Percentiles rank a stretch among this genome's conserved stretches.
Conservation (phyloP, 2,329 filamentous ascomycete species). For the Tolypocladium tropicale region DNA sequence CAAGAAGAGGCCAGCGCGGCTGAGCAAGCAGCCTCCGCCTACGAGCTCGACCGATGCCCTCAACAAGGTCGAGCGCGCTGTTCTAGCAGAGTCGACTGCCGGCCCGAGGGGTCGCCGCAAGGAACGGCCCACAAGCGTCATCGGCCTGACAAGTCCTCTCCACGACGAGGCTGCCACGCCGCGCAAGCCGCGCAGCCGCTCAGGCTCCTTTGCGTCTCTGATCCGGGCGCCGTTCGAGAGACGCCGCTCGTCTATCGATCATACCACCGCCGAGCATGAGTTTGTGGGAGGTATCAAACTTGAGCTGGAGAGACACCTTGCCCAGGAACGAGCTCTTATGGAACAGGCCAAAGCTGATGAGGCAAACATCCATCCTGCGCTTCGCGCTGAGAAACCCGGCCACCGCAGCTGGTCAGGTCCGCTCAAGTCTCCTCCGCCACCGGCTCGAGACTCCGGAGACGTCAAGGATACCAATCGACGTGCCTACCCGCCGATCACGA, state of each 20-base stretch:
- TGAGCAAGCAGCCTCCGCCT: conserved; percentile 2
- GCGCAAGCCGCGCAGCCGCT: conserved; percentile 17
- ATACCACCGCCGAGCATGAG: conserved; percentile 15
- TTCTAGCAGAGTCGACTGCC: background rate
- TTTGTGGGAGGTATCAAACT: conserved; percentile 33
- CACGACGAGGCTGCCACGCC: conserved; percentile 11
- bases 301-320: conserved; percentile 25
- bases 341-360: conserved; percentile 14
- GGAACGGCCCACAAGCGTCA: conserved; percentile 13
- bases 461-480: conserved; percentile 14
- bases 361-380: conserved; percentile 22
- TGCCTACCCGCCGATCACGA: conserved; percentile 27
- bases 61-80: background rate
- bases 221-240: conserved; percentile 24
- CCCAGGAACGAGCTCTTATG: conserved; percentile 17
- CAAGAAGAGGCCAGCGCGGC: conserved; percentile 6
- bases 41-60: conserved; percentile 4
- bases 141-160: conserved; percentile 13
- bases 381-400: conserved; percentile 16
- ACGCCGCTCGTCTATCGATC: conserved; percentile 21
- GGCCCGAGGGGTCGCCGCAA: conserved; percentile 1
- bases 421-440: conserved; percentile 13
- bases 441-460: conserved; percentile 4
- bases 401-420: conserved; percentile 17
- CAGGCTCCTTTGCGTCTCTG: conserved; percentile 25